Evolutionary conservation across 75 land plant species (phyloP), one percentile per base, ranked within the genome.

Genomic region (Pinus tabuliformis): DNA sequence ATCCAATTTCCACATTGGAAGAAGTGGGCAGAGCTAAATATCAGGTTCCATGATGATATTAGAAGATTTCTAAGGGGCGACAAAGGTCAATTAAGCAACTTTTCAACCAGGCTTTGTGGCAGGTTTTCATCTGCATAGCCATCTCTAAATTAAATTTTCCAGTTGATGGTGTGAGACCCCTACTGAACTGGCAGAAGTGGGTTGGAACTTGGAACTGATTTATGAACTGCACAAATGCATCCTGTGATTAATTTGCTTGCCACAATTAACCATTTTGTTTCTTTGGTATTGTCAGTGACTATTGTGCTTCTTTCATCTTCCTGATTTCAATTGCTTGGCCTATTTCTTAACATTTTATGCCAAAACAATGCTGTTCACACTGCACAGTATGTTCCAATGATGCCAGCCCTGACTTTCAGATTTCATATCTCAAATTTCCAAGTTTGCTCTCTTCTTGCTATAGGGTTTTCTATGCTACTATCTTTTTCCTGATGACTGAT

Each of bases 31-130:
- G 96, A 92, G 70, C 77, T 93, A 80, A 97, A 97, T 61, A 30
- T 83, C 45, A 93, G 76, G 37, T 97, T 89, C 75, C 91, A 84
- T 22, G 45, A 56, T 45, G 98, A 95, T 83, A 81, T 95, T 17
- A 87, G 95, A 33, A 88, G 86, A 62, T 97, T 92, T 78, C 56
- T 95, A 59, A 81, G 88, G 71, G 98, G 99, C 60, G 86, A 86
- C 64, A 75, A 88, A 56, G 95, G 84, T 62, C 85, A 82, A 76
- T 80, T 90, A 33, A 91, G 99, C 70, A 73, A 80, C 62, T 82
- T 97, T 79, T 93, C 99, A 15, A 95, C 99, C 6, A 84, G 98
- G 12, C 88, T 97, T 62, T 97, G 98, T 89, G 99, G 99, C 21
- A 86, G 89, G 89, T 86, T 63, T 62, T 28, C 4, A 21, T 73